These are phyloP conservation scores for Fusarium sp. DNA, from an alignment of 2,329 filamentous ascomycete species.

Conservation along the genomic window DNA sequence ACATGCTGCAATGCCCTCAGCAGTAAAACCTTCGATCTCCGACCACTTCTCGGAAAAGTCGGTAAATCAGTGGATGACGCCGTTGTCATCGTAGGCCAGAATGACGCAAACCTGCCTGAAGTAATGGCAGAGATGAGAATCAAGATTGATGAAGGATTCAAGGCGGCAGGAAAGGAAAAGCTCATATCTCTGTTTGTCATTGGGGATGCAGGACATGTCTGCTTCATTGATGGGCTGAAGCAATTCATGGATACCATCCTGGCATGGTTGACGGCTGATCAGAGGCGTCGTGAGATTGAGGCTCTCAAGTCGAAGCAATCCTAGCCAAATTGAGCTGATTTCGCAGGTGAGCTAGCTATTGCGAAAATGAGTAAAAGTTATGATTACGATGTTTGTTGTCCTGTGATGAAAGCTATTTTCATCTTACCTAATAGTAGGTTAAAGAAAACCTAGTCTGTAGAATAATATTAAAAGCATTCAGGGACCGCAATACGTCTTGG, in stretches of 20 bases:
- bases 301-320: background rate
- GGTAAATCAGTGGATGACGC: slow-evolving; percentile 51
- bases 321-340: background rate
- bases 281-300: background rate
- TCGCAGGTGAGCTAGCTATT: background rate
- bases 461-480: too few relatives aligned
- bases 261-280: slow-evolving; percentile 19
- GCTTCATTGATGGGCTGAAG: slow-evolving; percentile 53
- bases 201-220: slow-evolving; percentile 53
- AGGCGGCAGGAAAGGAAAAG: slow-evolving; percentile 38
- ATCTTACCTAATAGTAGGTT: background rate
- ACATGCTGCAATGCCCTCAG: slow-evolving; percentile 55
- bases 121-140: slow-evolving; percentile 55
- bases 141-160: slow-evolving; percentile 51
- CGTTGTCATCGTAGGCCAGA: slow-evolving; percentile 55
- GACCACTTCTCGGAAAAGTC: slow-evolving; percentile 50
- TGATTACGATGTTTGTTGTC: background rate
- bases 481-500: too few relatives aligned
- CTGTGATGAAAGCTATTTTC: background rate
- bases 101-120: slow-evolving; percentile 55
- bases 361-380: background rate
- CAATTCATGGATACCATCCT: slow-evolving; percentile 41
- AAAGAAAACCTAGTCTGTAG: background rate
- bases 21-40: slow-evolving; percentile 54
- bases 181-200: slow-evolving; percentile 52